Evolutionary conservation across 2,329 filamentous ascomycete genomes (phyloP).

Genomic region (Magnaporthiopsis incrustans): DNA sequence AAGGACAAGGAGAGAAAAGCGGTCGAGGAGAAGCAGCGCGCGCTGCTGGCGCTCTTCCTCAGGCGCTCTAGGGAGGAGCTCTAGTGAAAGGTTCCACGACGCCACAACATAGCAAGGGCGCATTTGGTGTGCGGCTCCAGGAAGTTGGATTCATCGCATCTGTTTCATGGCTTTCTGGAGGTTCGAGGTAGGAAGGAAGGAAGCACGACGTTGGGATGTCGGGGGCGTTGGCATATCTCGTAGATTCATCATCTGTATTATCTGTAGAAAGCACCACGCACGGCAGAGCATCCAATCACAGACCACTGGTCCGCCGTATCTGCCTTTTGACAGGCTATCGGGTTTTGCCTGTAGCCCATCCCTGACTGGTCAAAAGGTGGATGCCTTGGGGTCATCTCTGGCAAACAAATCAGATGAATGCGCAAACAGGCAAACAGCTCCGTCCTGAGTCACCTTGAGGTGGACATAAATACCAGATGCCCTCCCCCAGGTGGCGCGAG

Average conservation of each 20-base stretch:
- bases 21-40: conserved; percentile 55
- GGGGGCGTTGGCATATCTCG: not conserved
- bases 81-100: not conserved
- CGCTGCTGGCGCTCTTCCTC: conserved; percentile 65
- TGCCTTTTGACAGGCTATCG: not conserved
- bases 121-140: not conserved
- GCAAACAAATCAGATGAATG: not conserved
- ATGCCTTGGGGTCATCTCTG: not conserved
- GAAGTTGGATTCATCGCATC: not conserved
- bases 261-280: not conserved
- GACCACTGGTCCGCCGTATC: not conserved
- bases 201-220: not conserved
- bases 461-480: not conserved
- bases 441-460: not conserved
- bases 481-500: not conserved
- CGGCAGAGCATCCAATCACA: not conserved
- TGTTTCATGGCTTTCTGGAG: not conserved
- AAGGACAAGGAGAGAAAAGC: conserved; percentile 48
- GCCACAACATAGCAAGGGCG: not conserved
- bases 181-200: not conserved
- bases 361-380: not conserved
- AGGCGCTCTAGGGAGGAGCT: conserved; percentile 13
- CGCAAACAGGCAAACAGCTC: not conserved
- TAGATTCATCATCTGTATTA: not conserved
- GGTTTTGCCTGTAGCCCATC: not conserved